A percentile compares a stretch with the other conserved stretches of the same genome.
Conservation (phyloP, 106 monocot species). For the Acorus gramineus region DNA sequence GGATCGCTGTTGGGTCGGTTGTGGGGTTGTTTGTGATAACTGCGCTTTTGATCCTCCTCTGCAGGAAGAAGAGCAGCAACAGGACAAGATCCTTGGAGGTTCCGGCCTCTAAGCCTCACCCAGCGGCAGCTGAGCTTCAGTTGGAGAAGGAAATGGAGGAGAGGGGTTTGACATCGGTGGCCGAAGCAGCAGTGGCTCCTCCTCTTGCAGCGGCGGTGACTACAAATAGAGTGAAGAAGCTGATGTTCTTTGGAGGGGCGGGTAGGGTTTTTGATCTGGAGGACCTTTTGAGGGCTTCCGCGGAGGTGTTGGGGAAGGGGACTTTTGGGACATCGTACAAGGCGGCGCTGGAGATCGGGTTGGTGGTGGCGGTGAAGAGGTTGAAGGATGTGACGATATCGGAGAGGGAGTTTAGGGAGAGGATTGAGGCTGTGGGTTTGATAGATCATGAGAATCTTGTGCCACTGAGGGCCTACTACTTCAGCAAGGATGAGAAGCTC, state of each 20-base stretch:
- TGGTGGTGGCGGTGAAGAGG: constrained; percentile 73
- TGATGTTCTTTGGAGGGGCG: constrained; percentile 42
- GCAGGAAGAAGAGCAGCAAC: constrained; percentile 14
- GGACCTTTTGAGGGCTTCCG: constrained; percentile 52
- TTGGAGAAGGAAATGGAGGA: constrained; percentile 2
- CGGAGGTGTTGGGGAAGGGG: constrained; percentile 90
- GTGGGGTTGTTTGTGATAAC: constrained; percentile 28
- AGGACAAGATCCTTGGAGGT: constrained; percentile 3
- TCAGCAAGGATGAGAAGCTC: constrained; percentile 79
- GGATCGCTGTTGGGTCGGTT: constrained; percentile 41
- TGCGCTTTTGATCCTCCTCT: constrained; percentile 31
- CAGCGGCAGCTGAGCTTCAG: neutral
- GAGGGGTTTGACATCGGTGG: neutral
- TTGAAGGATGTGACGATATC: constrained; percentile 45
- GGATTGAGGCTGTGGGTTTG: constrained; percentile 42
- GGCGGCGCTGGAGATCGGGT: constrained; percentile 60
- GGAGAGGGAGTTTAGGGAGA: constrained; percentile 60
- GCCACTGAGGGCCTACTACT: constrained; percentile 53
- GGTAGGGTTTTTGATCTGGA: constrained; percentile 30
- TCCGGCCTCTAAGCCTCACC: neutral
- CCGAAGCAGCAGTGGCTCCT: neutral
- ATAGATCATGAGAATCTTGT: constrained; percentile 60
- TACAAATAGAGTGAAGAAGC: constrained; percentile 19
- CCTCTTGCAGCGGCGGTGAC: neutral
- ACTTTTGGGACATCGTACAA: constrained; percentile 78